Conservation (phyloP, 148 eudicot species). For the Camellia sinensis region DNA sequence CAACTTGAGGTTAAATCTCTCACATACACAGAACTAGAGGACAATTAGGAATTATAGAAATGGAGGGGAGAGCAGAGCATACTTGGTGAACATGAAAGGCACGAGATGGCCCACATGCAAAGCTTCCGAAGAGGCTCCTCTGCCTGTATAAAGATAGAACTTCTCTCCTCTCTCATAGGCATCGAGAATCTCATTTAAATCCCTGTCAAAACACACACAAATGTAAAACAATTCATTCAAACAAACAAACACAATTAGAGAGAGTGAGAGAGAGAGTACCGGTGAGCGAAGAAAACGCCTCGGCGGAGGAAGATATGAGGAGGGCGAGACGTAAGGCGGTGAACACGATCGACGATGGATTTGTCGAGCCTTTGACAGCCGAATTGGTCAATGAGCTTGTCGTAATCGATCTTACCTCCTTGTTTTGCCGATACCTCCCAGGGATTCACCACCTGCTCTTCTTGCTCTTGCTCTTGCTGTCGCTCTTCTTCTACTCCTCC, state of each 20-base stretch:
- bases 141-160: conserved; percentile 87
- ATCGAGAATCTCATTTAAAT: conserved; percentile 72
- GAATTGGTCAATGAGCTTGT: conserved; percentile 80
- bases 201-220: conserved; percentile 30
- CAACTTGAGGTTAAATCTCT: background rate
- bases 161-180: conserved; percentile 84
- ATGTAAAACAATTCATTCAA: background rate
- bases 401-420: conserved; percentile 87
- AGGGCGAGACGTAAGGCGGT: conserved; percentile 60
- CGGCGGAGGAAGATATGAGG: conserved; percentile 95
- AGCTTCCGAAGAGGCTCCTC: conserved; percentile 95
- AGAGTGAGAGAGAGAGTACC: conserved; percentile 31
- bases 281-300: conserved; percentile 91
- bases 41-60: background rate
- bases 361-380: conserved; percentile 81
- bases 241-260: background rate
- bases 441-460: conserved; percentile 73
- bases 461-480: background rate
- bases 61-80: conserved; percentile 9
- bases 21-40: background rate
- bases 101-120: conserved; percentile 93
- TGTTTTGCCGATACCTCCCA: conserved; percentile 77
- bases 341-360: conserved; percentile 52
- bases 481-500: conserved; percentile 4
- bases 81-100: conserved; percentile 99